These are phyloP conservation scores for Saccharomycopsis crataegensis DNA, from an alignment of 1,139 yeast genomes.

Conservation along the genomic window DNA sequence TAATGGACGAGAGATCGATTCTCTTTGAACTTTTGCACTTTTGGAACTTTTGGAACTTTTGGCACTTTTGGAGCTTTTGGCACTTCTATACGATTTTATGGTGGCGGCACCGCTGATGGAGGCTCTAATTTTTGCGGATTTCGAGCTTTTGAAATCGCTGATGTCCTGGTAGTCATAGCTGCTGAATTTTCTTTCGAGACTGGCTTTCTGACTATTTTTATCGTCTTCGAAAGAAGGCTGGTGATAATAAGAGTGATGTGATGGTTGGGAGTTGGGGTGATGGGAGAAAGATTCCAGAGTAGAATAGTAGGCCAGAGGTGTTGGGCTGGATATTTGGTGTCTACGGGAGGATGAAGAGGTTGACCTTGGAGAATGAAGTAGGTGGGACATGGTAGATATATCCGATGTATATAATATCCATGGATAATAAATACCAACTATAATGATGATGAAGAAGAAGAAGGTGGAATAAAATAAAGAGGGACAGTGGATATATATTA, in stretches of 20 bases:
- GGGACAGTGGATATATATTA: too few species aligned
- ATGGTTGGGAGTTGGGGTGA: too few species aligned
- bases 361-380: too few species aligned
- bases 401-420: too few species aligned
- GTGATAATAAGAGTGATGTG: not conserved
- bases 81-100: constrained; percentile 1
- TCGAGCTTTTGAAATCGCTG: constrained; percentile 1
- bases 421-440: too few species aligned
- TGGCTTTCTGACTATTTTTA: constrained; percentile 1
- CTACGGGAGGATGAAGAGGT: too few species aligned
- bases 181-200: constrained; percentile 17
- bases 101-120: constrained; percentile 13
- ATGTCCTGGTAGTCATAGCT: constrained; percentile 18
- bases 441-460: too few species aligned
- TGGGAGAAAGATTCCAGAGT: too few species aligned
- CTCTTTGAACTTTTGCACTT: not conserved
- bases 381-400: too few species aligned
- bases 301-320: too few species aligned
- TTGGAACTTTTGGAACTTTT: not conserved
- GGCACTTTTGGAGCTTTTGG: constrained; percentile 1
- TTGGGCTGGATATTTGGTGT: too few species aligned
- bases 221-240: not conserved
- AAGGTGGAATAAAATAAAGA: too few species aligned
- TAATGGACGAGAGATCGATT: not conserved
- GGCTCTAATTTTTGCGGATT: constrained; percentile 10